Base-by-base conservation (phyloP, 352 stramenopile genomes). In the Aphanomyces invadans region DNA sequence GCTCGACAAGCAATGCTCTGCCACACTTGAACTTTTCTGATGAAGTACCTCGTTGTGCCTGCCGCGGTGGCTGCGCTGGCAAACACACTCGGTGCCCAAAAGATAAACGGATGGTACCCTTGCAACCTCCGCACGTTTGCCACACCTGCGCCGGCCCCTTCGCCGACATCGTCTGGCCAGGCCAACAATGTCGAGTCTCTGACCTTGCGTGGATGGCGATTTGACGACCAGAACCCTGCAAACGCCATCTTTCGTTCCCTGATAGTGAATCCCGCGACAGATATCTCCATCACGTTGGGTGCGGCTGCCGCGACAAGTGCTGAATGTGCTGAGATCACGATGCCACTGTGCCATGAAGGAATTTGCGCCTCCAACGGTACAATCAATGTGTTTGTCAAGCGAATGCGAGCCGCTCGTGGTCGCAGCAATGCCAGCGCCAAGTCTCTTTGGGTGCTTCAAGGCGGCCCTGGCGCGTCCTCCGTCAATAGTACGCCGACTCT, bases 391-490 rank as follows among this genome's bases (percentile, higher is more conserved):
- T 74, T 77, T 61, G 63, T 77, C 29, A 75, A 74, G 57, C 60
- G 64, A 4, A 42, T 71, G 29, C 33, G 26, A 15, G 70, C 63
- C 11, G 39, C 3, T 4, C 55, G 10, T 7, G 15, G 28, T 7
- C 31, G 15, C 28, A 67, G 9, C 19, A 57, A 9, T 21, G 44
- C 11, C 19, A 31, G 19, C 2, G 56, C 38, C 25, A 73, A 74
- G 36, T 39, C 67, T 12, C 31, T 86, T 3, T 83, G 76, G 76
- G 66, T 84, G 36, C 57, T 84, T 31, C 70, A 81, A 70, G 78
- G 76, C 11, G 76, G 75, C 3, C 72, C 76, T 0, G 78, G 76
- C 28, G 70, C 69, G 28, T 73, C 68, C 1, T 82, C 75, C 11
- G 76, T 70, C 55, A 62, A 73, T 0, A 76, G 75, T 81, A 74